Conservation (phyloP, 106 monocot genomes). For the Posidonia australis region DNA sequence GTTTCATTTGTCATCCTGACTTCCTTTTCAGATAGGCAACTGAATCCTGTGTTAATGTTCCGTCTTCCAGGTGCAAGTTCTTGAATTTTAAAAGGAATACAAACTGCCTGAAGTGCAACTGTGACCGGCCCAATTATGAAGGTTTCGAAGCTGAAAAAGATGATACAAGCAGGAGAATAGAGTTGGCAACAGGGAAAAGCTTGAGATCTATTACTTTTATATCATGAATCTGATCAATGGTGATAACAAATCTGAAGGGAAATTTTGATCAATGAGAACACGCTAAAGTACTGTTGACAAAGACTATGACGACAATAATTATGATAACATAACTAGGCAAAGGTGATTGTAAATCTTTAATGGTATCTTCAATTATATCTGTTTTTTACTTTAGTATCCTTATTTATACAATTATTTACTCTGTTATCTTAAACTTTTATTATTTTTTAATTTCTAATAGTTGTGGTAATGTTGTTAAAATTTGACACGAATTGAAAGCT, state of each 20-base stretch:
- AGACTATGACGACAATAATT: too few species aligned
- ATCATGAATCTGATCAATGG: background rate
- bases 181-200: background rate
- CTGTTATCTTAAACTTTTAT: too few species aligned
- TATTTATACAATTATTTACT: too few species aligned
- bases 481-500: too few species aligned
- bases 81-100: conserved; percentile 7
- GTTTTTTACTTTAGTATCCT: too few species aligned
- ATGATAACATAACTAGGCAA: too few species aligned
- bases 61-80: conserved; percentile 7
- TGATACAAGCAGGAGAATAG: background rate
- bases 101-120: conserved; percentile 10
- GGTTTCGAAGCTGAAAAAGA: background rate
- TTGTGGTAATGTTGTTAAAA: too few species aligned
- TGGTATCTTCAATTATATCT: too few species aligned
- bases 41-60: background rate
- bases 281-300: too few species aligned
- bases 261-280: background rate
- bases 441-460: too few species aligned
- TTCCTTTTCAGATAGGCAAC: background rate
- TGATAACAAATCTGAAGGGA: background rate
- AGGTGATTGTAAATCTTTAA: too few species aligned
- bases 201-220: background rate
- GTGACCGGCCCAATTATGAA: background rate
- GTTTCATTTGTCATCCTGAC: background rate